These are phyloP conservation scores for Begonia masoniana DNA, from an alignment of 306 rosid species.

Conservation along the genomic window DNA sequence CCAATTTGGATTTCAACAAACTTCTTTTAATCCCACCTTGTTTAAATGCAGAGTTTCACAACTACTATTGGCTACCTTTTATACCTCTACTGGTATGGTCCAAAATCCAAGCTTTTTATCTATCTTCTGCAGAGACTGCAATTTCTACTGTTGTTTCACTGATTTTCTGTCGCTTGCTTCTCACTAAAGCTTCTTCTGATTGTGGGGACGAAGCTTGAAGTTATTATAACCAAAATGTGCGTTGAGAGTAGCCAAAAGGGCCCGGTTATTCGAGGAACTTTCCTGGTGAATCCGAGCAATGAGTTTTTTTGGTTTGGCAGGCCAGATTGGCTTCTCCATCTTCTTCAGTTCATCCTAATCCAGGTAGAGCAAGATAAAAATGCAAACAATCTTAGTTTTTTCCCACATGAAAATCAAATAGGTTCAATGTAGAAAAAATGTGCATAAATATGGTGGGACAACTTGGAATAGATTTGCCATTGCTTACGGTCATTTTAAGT, in stretches of 20 bases:
- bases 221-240: constrained; percentile 48
- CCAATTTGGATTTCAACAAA: neutral
- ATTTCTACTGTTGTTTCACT: too few relatives aligned
- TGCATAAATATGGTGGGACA: too few relatives aligned
- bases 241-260: constrained; percentile 33
- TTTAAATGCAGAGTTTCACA: constrained; percentile 41
- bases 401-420: too few relatives aligned
- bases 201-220: constrained; percentile 52
- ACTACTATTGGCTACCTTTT: constrained; percentile 59
- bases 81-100: constrained; percentile 47
- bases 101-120: neutral
- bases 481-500: too few relatives aligned
- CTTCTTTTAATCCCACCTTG: neutral
- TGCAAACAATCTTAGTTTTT: too few relatives aligned
- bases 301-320: constrained; percentile 43
- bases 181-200: constrained; percentile 34
- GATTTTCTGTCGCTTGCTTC: neutral
- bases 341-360: constrained; percentile 40
- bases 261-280: constrained; percentile 33
- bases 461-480: too few relatives aligned
- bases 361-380: constrained; percentile 22
- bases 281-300: constrained; percentile 42
- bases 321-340: constrained; percentile 50
- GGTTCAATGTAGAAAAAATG: too few relatives aligned
- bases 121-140: neutral